Conservation (phyloP, 495 filamentous ascomycete species). For the Xylaria flabelliformis region DNA sequence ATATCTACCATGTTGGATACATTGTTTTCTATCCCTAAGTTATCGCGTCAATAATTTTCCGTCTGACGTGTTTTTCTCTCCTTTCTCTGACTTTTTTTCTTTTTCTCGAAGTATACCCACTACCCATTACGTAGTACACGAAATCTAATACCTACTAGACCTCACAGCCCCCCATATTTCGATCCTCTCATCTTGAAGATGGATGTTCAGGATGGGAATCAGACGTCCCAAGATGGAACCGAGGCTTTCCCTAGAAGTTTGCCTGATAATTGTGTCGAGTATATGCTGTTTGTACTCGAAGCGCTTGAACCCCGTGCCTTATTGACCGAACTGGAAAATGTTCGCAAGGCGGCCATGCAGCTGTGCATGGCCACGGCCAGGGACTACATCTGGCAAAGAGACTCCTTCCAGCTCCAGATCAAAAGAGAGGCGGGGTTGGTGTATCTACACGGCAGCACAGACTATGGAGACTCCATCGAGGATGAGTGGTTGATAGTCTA, state of each 20-base stretch:
- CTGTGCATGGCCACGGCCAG: conserved; percentile 68
- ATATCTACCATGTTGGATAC: background rate
- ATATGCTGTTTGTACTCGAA: conserved; percentile 77
- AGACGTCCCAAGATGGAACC: conserved; percentile 54
- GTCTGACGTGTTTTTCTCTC: background rate
- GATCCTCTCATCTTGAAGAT: conserved; percentile 10
- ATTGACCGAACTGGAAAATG: conserved; percentile 65
- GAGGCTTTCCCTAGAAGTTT: conserved; percentile 74
- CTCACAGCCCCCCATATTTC: background rate
- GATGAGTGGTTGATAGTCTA: conserved; percentile 98
- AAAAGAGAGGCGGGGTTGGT: conserved; percentile 62
- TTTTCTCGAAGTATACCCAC: background rate
- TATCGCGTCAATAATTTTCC: background rate
- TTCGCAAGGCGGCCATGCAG: conserved; percentile 70
- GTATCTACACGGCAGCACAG: conserved; percentile 72
- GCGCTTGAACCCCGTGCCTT: conserved; percentile 56
- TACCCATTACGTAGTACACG: too few relatives aligned
- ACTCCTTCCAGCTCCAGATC: conserved; percentile 67
- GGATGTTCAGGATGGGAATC: conserved; percentile 34
- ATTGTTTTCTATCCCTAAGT: background rate
- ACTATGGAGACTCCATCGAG: conserved; percentile 91
- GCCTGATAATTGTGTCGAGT: conserved; percentile 88
- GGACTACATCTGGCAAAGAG: conserved; percentile 96
- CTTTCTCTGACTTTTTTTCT: background rate
- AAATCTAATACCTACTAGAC: background rate